Percentiles rank a stretch among this genome's conserved stretches.
phyloP scores from a whole-genome alignment of 345 rosid genomes.

The Sonneratia caseolaris region DNA sequence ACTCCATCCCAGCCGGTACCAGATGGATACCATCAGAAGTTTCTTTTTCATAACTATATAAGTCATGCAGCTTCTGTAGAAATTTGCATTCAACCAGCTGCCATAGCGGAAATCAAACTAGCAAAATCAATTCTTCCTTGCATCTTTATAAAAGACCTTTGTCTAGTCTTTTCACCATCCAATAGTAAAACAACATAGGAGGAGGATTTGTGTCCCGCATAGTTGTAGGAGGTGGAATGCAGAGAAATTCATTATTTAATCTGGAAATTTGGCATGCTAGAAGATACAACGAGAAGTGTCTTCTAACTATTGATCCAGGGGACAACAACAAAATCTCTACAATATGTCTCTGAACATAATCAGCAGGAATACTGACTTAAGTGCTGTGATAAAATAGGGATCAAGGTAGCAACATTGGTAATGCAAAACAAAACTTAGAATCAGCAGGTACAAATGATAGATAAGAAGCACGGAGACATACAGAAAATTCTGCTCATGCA shows the following conservation, averaged over 20 bases:
- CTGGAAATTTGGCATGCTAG: neutral
- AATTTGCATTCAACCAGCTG: slow-evolving; percentile 70
- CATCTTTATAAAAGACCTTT: neutral
- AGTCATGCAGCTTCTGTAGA: slow-evolving; percentile 61
- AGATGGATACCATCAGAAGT: slow-evolving; percentile 49
- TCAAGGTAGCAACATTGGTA: neutral
- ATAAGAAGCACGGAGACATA: neutral
- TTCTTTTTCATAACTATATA: slow-evolving; percentile 42
- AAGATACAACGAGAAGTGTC: neutral
- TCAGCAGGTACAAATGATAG: neutral
- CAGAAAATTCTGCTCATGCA: slow-evolving; percentile 11
- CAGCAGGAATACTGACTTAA: neutral
- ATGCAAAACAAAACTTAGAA: neutral
- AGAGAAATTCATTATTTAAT: neutral
- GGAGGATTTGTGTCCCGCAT: neutral
- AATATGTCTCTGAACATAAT: neutral
- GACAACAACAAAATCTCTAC: neutral
- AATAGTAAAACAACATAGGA: neutral
- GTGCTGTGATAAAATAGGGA: neutral
- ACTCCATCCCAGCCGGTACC: slow-evolving; percentile 49
- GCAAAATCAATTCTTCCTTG: slow-evolving; percentile 8
- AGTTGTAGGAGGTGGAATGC: neutral
- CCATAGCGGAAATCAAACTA: slow-evolving; percentile 6
- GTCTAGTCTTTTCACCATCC: slow-evolving; percentile 1
- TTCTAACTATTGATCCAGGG: neutral